phyloP scores from a whole-genome alignment of 345 rosid species.

The Rhodamnia argentea region DNA sequence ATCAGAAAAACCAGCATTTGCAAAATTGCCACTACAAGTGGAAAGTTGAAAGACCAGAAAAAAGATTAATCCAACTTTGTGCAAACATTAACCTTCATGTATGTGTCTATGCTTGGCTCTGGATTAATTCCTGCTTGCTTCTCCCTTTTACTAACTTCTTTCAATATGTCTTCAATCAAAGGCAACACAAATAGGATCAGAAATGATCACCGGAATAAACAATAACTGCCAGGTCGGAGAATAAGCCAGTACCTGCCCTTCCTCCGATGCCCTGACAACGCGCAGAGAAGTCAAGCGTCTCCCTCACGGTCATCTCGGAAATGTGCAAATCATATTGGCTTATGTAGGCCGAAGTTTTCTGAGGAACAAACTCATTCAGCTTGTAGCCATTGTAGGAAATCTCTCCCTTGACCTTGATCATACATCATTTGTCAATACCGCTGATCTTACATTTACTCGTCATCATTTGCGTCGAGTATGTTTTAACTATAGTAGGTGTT shows the following conservation, averaged over 20 bases:
- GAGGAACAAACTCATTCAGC: conserved; percentile 26
- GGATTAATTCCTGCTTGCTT: conserved; percentile 35
- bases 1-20: not conserved
- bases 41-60: no score
- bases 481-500: not conserved
- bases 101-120: conserved; percentile 39
- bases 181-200: not conserved
- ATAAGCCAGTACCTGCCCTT: conserved; percentile 9
- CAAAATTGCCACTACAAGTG: not conserved
- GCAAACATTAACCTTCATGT: conserved; percentile 31
- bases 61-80: not conserved
- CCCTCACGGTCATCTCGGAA: conserved; percentile 28
- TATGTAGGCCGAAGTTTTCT: conserved; percentile 24
- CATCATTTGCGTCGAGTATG: not conserved
- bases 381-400: conserved; percentile 22
- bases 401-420: conserved; percentile 15
- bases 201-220: not conserved
- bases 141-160: conserved; percentile 36
- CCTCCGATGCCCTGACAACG: conserved; percentile 29
- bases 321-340: conserved; percentile 29
- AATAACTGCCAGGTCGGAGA: not conserved
- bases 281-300: conserved; percentile 26
- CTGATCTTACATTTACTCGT: not conserved
- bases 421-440: not conserved
- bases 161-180: conserved; percentile 12